Evolutionary conservation across 139 green algal species (phyloP), one percentile per base, ranked within the genome.

Genomic region (Coelastrella sp.): DNA sequence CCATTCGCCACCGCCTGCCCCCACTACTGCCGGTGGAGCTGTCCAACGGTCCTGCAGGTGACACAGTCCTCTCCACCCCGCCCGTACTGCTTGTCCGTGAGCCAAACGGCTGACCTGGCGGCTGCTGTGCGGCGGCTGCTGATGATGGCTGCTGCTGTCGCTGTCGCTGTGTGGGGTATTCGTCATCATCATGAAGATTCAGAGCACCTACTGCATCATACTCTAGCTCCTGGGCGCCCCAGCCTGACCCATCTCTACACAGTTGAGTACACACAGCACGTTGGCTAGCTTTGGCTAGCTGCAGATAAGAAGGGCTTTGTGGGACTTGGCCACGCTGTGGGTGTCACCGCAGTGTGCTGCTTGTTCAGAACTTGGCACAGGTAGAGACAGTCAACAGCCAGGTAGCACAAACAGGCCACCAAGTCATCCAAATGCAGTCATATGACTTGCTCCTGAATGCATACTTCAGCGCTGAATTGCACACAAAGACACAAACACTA

Each of bases 151-250:
- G 86, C 86, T 47, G 32, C 32, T 47, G 32, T 47, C 32, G 32
- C 32, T 20, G 6, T 7, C 82, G 22, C 19, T 56, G 60, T 57
- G 32, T 71, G n/a, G 16, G 47, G 74, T 86, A 84, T 4, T 91
- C 87, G 10, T 91, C 87, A 74, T 91, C 87, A 61, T 91, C 87
- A 22, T 91, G 87, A 57, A 91, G 54, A 64, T 91, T 87, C 7
- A 91, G 87, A 23, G 87, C 71, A 2, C 87, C 87, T 8, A 73
- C 87, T 47, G 71, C 87, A 59, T 78, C 64, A 86, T 91, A 91
- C 78, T 91, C 87, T 16, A 90, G 68, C 20, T 90, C 74, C 73
- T 90, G 73, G 7, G 85, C 85, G 16, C 57, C 73, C 68, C 74
- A 90, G 59, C 22, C 59, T 32, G 47, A 83, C 4, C 85, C 74